These are phyloP conservation scores for Colletotrichum sp. DNA, from an alignment of 2,329 filamentous ascomycete species.

Conservation along the genomic window DNA sequence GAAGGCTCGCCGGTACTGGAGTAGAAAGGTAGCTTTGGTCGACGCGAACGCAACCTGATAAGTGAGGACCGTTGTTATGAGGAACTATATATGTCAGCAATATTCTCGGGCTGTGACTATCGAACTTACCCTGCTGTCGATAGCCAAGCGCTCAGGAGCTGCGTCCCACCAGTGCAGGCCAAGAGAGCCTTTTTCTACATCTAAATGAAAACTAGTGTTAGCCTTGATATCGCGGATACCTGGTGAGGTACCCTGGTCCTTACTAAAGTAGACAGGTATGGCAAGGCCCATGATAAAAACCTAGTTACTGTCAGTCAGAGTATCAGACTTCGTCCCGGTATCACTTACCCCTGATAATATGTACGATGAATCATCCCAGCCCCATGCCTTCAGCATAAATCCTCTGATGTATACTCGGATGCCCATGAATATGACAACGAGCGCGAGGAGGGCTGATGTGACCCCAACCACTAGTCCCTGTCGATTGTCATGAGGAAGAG, in stretches of 20 bases:
- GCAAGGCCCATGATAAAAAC: neutral
- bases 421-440: neutral
- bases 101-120: rapidly evolving
- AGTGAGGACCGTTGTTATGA: conserved; percentile 24
- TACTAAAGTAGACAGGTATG: neutral
- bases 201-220: neutral
- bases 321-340: rapidly evolving
- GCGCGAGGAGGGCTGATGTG: neutral
- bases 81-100: neutral
- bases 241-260: rapidly evolving
- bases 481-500: neutral
- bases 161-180: neutral
- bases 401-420: conserved; percentile 24
- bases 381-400: conserved; percentile 27
- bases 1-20: conserved; percentile 40
- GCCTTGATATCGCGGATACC: neutral
- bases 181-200: neutral
- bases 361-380: conserved; percentile 25
- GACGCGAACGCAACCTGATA: conserved; percentile 32
- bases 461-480: neutral
- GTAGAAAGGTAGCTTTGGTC: conserved; percentile 38
- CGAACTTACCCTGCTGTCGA: neutral
- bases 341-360: neutral
- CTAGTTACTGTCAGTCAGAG: neutral
- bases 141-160: neutral